A percentile compares a stretch with the other conserved stretches of the same genome.
phyloP scores from a whole-genome alignment of 2,329 filamentous ascomycete genomes.

The Hypoxylon sp. region DNA sequence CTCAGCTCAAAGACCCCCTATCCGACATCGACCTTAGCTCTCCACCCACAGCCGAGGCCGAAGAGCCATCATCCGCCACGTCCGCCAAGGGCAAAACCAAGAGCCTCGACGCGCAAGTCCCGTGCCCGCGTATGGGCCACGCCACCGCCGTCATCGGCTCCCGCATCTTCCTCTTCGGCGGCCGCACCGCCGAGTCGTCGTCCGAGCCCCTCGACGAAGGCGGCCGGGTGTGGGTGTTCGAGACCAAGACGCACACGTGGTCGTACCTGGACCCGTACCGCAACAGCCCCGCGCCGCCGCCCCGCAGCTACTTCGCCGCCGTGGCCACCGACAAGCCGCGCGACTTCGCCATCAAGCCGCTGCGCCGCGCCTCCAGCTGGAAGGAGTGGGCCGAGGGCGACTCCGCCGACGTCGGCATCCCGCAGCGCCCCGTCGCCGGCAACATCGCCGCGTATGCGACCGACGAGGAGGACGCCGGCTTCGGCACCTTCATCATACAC shows the following conservation, averaged over 20 bases:
- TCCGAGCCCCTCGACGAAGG: slow-evolving; percentile 81
- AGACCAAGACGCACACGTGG: slow-evolving; percentile 77
- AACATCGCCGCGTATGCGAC: slow-evolving; percentile 70
- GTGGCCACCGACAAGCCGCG: slow-evolving; percentile 70
- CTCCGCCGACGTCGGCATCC: slow-evolving; percentile 67
- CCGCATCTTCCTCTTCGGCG: slow-evolving; percentile 85
- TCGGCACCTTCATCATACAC: slow-evolving; percentile 80
- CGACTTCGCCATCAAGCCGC: slow-evolving; percentile 60
- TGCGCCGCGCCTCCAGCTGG: slow-evolving; percentile 63
- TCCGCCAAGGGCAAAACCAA: slow-evolving; percentile 60
- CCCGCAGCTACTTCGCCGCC: slow-evolving; percentile 80
- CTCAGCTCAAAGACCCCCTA: slow-evolving; percentile 57
- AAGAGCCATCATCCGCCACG: slow-evolving; percentile 34
- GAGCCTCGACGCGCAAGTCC: slow-evolving; percentile 62
- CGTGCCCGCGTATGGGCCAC: slow-evolving; percentile 79
- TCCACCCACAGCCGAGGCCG: slow-evolving; percentile 44
- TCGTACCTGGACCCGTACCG: slow-evolving; percentile 70
- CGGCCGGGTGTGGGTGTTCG: slow-evolving; percentile 83
- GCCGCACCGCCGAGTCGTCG: slow-evolving; percentile 66
- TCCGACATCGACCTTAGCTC: slow-evolving; percentile 61
- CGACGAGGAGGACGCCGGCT: slow-evolving; percentile 73
- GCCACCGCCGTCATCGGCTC: slow-evolving; percentile 77
- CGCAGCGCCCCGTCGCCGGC: slow-evolving; percentile 72
- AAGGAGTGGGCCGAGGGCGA: slow-evolving; percentile 70
- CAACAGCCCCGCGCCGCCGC: slow-evolving; percentile 67